Conservation (phyloP, 2,329 filamentous ascomycete genomes). For the Talaromyces albobiverticillius region DNA sequence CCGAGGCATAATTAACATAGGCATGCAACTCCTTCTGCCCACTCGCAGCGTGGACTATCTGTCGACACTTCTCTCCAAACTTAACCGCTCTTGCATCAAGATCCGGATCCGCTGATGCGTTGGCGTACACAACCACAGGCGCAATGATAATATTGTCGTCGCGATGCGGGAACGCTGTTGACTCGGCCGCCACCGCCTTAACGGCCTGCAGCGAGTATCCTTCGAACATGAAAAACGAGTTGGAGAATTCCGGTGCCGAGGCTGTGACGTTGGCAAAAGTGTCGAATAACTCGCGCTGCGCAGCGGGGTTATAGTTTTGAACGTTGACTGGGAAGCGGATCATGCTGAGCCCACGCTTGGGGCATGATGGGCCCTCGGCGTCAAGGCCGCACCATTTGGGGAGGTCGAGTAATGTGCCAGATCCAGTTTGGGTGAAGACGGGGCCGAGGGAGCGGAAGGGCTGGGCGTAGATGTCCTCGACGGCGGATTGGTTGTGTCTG, state of each 20-base stretch:
- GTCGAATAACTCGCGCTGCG: constrained; percentile 32
- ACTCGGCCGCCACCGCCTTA: constrained; percentile 28
- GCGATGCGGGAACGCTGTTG: constrained; percentile 46
- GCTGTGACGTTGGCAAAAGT: constrained; percentile 29
- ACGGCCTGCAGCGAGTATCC: constrained; percentile 49
- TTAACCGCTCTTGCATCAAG: constrained; percentile 32
- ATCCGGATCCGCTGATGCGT: constrained; percentile 19
- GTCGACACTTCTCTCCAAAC: constrained; percentile 39
- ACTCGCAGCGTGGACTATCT: constrained; percentile 35
- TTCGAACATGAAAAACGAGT: constrained; percentile 51
- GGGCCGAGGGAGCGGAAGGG: constrained; percentile 30
- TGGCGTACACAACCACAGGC: constrained; percentile 37
- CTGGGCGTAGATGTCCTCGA: constrained; percentile 1
- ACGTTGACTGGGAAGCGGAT: constrained; percentile 43
- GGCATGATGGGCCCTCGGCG: constrained; percentile 30
- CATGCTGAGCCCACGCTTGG: constrained; percentile 35
- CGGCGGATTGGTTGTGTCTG: no score
- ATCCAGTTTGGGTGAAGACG: constrained; percentile 22
- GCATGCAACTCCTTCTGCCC: constrained; percentile 33
- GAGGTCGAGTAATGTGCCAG: constrained; percentile 43
- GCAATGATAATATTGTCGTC: constrained; percentile 39
- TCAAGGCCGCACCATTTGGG: constrained; percentile 40
- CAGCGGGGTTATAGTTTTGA: constrained; percentile 31
- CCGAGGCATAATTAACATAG: constrained; percentile 55
- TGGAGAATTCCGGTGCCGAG: constrained; percentile 24